Conservation (phyloP, 2,329 filamentous ascomycete genomes). For the Botrytis medusae region DNA sequence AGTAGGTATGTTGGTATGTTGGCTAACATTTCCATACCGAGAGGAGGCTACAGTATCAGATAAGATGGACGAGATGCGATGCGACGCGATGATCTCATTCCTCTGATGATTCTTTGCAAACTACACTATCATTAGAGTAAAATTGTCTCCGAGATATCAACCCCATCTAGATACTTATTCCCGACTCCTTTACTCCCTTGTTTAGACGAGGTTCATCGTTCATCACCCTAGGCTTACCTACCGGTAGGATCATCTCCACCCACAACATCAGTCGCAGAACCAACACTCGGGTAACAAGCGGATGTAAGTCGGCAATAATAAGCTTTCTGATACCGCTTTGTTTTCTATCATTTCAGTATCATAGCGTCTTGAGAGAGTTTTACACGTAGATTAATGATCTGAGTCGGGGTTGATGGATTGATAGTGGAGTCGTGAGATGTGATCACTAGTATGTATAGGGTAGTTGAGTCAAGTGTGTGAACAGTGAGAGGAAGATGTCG, state of each 20-base stretch:
- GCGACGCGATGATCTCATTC: background rate
- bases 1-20: no score
- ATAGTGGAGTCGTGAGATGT: background rate
- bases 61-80: background rate
- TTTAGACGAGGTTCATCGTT: background rate
- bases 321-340: background rate
- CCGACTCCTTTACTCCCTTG: background rate
- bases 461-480: background rate
- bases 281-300: background rate
- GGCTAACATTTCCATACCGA: background rate
- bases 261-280: background rate
- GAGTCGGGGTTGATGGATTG: background rate
- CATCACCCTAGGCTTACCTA: background rate
- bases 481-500: background rate
- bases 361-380: background rate
- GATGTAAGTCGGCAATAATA: background rate
- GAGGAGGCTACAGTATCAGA: background rate
- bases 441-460: background rate
- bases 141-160: background rate
- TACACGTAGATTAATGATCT: background rate
- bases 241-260: background rate
- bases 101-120: background rate
- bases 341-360: background rate
- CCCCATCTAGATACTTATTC: background rate
- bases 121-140: no score